phyloP scores from a whole-genome alignment of 1,284 basidiomycete species.

The Puccinia polysora region DNA sequence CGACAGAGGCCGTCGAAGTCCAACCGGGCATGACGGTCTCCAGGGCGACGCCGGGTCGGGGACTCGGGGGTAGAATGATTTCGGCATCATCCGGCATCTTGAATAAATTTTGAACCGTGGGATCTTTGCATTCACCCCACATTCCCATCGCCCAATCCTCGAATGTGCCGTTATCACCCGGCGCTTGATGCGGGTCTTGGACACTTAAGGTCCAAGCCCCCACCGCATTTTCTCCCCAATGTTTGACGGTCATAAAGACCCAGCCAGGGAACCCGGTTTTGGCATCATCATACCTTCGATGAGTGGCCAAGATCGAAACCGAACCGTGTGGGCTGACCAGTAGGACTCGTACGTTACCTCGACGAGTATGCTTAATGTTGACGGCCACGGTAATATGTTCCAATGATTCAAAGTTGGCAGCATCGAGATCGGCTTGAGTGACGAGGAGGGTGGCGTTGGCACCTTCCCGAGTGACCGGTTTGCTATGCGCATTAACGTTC shows the following conservation, averaged over 20 bases:
- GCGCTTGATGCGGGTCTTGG: slow-evolving; percentile 56
- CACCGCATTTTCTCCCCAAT: slow-evolving; percentile 91
- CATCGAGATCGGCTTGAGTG: slow-evolving; percentile 65
- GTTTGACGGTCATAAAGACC: slow-evolving; percentile 97
- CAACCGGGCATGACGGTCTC: slow-evolving; percentile 54
- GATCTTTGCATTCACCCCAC: slow-evolving; percentile 83
- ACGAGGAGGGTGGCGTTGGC: slow-evolving; percentile 66
- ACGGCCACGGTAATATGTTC: slow-evolving; percentile 92
- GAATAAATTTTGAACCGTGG: slow-evolving; percentile 65
- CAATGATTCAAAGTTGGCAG: slow-evolving; percentile 75
- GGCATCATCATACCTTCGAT: slow-evolving; percentile 67
- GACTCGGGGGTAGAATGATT: slow-evolving; percentile 53
- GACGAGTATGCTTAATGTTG: slow-evolving; percentile 78
- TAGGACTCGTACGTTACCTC: slow-evolving; percentile 92
- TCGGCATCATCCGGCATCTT: slow-evolving; percentile 54
- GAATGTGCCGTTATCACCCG: slow-evolving; percentile 66
- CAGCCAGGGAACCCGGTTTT: slow-evolving; percentile 78
- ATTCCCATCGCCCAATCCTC: slow-evolving; percentile 86
- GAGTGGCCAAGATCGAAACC: slow-evolving; percentile 74
- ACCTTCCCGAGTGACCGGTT: slow-evolving; percentile 64
- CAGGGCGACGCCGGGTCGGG: slow-evolving; percentile 46
- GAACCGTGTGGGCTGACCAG: slow-evolving; percentile 79
- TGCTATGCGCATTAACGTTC: slow-evolving; percentile 27
- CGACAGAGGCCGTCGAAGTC: slow-evolving; percentile 13
- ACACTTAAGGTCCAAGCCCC: slow-evolving; percentile 88